A percentile compares a stretch with the other conserved stretches of the same genome.
Conservation (phyloP, 495 filamentous ascomycete genomes). For the Lasiosphaeris hirsuta region DNA sequence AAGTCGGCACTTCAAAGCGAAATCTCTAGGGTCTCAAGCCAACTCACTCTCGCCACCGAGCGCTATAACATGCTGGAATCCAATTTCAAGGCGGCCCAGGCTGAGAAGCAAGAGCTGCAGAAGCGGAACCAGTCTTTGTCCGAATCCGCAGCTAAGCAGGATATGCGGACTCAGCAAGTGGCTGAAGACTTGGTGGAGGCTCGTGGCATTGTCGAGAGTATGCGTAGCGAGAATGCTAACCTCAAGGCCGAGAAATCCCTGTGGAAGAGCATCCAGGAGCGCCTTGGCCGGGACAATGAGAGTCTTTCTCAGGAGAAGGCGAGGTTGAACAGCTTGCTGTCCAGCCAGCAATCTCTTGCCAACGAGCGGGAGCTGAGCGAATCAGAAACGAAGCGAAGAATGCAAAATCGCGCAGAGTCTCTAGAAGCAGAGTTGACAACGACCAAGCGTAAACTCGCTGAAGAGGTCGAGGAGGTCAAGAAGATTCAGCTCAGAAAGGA, state of each 20-base stretch:
- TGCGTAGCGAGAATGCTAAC: conserved; percentile 87
- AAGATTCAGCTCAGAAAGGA: conserved; percentile 77
- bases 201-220: conserved; percentile 73
- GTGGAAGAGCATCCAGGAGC: conserved; percentile 86
- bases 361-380: conserved; percentile 89
- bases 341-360: conserved; percentile 76
- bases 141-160: conserved; percentile 82
- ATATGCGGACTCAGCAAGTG: conserved; percentile 82
- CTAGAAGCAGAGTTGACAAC: conserved; percentile 73
- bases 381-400: conserved; percentile 70
- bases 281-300: conserved; percentile 82
- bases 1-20: conserved; percentile 80
- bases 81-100: conserved; percentile 77
- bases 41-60: conserved; percentile 74
- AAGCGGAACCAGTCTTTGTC: conserved; percentile 70
- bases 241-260: conserved; percentile 89
- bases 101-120: conserved; percentile 78
- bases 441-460: conserved; percentile 78
- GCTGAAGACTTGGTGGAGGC: conserved; percentile 90
- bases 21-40: conserved; percentile 69
- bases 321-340: conserved; percentile 73
- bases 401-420: conserved; percentile 71
- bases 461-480: conserved; percentile 78
- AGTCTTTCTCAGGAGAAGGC: conserved; percentile 75
- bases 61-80: conserved; percentile 87